phyloP scores from a whole-genome alignment of 2,329 filamentous ascomycete genomes.

The Ophiostoma quercus region DNA sequence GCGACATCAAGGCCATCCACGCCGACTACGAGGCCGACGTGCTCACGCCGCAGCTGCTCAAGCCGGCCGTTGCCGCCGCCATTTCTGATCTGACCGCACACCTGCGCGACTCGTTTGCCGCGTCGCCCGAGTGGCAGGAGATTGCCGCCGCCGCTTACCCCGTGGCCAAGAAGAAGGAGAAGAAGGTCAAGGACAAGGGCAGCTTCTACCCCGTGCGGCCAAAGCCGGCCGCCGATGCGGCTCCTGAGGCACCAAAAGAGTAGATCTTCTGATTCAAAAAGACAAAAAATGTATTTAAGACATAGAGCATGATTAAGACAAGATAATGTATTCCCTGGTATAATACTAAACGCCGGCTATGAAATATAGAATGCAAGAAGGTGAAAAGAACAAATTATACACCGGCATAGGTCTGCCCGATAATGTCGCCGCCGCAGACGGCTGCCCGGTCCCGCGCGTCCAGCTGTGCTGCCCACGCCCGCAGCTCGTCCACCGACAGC shows the following conservation, averaged over 20 bases:
- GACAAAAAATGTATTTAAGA: not conserved
- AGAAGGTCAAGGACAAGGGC: constrained; percentile 31
- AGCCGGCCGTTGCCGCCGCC: constrained; percentile 72
- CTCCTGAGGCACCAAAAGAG: constrained; percentile 20
- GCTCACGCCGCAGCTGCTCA: constrained; percentile 79
- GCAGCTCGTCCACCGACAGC: constrained; percentile 28
- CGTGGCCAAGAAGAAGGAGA: constrained; percentile 56
- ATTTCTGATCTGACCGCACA: constrained; percentile 70
- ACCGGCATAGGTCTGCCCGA: constrained; percentile 29
- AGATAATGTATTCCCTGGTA: not conserved
- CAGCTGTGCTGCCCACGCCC: constrained; percentile 27
- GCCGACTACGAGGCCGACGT: constrained; percentile 76
- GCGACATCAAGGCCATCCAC: constrained; percentile 66
- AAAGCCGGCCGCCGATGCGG: constrained; percentile 19
- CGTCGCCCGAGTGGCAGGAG: constrained; percentile 72
- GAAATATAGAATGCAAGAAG: constrained; percentile 7
- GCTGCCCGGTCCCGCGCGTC: constrained; percentile 25
- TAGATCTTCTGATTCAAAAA: not conserved
- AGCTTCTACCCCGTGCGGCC: constrained; percentile 28
- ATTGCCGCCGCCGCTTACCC: constrained; percentile 78
- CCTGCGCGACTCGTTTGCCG: constrained; percentile 68
- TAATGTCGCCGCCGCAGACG: constrained; percentile 27
- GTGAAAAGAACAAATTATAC: constrained; percentile 17
- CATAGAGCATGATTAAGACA: not conserved
- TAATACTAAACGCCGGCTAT: constrained; percentile 6